phyloP scores from a whole-genome alignment of 2,329 filamentous ascomycete species.

The Aureobasidium sp. region DNA sequence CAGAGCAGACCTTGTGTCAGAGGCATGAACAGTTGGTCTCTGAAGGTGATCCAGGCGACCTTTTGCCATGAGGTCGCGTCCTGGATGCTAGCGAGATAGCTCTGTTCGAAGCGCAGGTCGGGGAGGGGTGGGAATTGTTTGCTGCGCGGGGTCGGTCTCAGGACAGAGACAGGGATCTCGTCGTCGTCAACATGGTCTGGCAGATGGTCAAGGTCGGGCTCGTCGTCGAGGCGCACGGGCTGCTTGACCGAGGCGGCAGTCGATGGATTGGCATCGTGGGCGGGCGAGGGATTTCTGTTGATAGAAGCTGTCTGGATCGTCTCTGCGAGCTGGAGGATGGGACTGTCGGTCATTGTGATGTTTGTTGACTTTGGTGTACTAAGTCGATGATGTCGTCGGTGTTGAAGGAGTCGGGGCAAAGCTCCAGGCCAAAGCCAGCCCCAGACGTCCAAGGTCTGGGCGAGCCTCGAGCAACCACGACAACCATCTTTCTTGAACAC shows the following conservation, averaged over 20 bases:
- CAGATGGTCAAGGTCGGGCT: conserved; percentile 27
- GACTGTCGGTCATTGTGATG: conserved; percentile 25
- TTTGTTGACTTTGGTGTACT: background rate
- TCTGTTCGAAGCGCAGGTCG: conserved; percentile 94
- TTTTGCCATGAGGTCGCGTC: conserved; percentile 71
- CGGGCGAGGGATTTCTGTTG: conserved; percentile 61
- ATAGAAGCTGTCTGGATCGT: conserved; percentile 76
- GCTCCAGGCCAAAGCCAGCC: background rate
- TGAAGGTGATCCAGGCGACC: conserved; percentile 73
- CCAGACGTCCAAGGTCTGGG: background rate
- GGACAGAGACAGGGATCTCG: conserved; percentile 61
- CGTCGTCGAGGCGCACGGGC: conserved; percentile 45
- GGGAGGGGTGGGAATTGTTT: conserved; percentile 61
- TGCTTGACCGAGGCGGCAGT: conserved; percentile 63
- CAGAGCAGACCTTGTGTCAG: conserved; percentile 83
- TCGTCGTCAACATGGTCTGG: conserved; percentile 49
- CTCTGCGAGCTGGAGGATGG: conserved; percentile 56
- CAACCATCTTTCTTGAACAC: background rate
- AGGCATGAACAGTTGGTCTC: conserved; percentile 86
- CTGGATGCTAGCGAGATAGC: conserved; percentile 85
- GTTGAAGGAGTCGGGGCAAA: background rate
- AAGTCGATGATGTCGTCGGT: background rate
- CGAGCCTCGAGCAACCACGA: background rate
- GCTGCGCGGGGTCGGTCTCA: conserved; percentile 49
- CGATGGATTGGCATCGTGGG: conserved; percentile 72